Base-by-base conservation (phyloP, 441 rosid genomes). In the Gossypium laxum region DNA sequence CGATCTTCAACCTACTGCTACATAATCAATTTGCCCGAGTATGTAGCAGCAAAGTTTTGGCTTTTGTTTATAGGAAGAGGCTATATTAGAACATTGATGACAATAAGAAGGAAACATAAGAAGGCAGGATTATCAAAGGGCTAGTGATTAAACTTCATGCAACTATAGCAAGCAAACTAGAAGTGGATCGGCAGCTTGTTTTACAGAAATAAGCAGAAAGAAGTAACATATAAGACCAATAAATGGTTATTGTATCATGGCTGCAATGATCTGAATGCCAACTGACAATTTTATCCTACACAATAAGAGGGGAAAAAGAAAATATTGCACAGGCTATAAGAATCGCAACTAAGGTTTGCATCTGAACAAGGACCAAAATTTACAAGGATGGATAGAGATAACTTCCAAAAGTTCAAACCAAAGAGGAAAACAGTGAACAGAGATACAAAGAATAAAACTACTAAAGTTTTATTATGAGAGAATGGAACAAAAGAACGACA, bases 311-410 rank as follows among this genome's bases (percentile, higher is more conserved):
- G 22, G 11, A 61, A 17, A 62, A 34, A 32, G 2, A 63, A 11
- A 19, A 11, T 5, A 45, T 21, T 26, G 69, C 54, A 21, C 15
- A 45, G 54, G 51, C 69, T n/a, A 21, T 21, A 45, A 43, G 22
- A 64, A 45, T 22, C 12, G 7, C 34, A 64, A 64, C 24, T 21
- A 64, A 43, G 69, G 11, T 45, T 43, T 45, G 69, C 50, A 12
- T 64, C 55, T 43, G 12, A 45, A 64, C 28, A 8, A 45, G 14
- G 69, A 24, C 69, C 69, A 64, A 64, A 64, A 21, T 45, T 64
- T 45, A 43, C 19, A 45, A 19, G 17, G 54, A 63, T 63, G 51
- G 64, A 12, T 41, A 19, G 19, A 19, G 18, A 45, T 43, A 45
- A 43, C 32, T 64, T 64, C 34, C 30, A 64, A 10, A 64, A 65